Conservation (phyloP, 1,284 basidiomycete species). For the Ceratobasidium sp. region DNA sequence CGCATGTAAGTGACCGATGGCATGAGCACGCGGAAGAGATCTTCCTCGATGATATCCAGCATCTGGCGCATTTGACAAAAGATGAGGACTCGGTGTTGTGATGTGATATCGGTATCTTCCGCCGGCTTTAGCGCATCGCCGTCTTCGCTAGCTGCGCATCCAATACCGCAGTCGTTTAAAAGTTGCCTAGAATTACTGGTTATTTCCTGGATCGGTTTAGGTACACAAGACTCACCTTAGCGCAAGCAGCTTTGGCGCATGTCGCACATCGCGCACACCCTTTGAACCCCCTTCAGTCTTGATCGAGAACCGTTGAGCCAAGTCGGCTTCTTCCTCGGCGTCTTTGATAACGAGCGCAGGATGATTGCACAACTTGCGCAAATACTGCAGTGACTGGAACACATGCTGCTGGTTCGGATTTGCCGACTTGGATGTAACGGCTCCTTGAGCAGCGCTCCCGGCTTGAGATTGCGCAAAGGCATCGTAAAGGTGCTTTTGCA, state of each 20-base stretch:
- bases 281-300: constrained; percentile 51
- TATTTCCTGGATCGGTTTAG: constrained; percentile 34
- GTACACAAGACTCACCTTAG: constrained; percentile 70
- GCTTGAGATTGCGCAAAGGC: constrained; percentile 89
- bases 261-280: constrained; percentile 80
- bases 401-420: constrained; percentile 76
- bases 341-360: constrained; percentile 89
- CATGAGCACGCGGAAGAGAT: constrained; percentile 93
- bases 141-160: constrained; percentile 56
- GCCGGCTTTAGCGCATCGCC: constrained; percentile 48
- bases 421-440: constrained; percentile 54
- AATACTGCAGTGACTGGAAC: constrained; percentile 96
- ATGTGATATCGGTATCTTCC: constrained; percentile 65
- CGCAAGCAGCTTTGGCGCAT: constrained; percentile 95
- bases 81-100: constrained; percentile 97
- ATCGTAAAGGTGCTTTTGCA: constrained; percentile 95
- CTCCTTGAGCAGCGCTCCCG: constrained; percentile 51
- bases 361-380: constrained; percentile 98
- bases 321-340: constrained; percentile 24
- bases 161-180: constrained; percentile 94
- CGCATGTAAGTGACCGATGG: constrained; percentile 98
- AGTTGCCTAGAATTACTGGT: constrained; percentile 75
- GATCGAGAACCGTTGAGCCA: constrained; percentile 22
- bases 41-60: constrained; percentile 97
- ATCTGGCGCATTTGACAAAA: constrained; percentile 99